Evolutionary conservation across 192 early-diverging fungal genomes (phyloP).

Genomic region (Dispira parvispora): DNA sequence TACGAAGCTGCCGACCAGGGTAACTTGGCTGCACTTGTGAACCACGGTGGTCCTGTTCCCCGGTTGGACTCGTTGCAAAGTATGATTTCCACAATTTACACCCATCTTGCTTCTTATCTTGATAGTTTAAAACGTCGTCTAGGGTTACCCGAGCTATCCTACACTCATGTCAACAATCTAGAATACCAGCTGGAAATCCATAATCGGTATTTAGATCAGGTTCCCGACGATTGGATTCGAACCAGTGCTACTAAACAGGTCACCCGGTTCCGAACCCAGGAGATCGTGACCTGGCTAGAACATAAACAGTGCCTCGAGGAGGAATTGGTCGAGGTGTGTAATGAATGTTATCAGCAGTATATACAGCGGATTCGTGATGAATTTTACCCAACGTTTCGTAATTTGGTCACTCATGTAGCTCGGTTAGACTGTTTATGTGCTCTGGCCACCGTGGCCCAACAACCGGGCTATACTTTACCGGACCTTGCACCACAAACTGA

Average conservation of each 20-base stretch:
- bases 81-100: too few relatives aligned
- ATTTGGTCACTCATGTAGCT: slow-evolving; percentile 34
- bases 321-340: background rate
- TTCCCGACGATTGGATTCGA: background rate
- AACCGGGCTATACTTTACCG: slow-evolving; percentile 42
- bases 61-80: too few relatives aligned
- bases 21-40: too few relatives aligned
- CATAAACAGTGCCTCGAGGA: background rate
- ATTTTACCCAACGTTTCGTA: slow-evolving; percentile 37
- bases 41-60: too few relatives aligned
- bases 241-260: background rate
- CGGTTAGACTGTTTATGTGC: slow-evolving; percentile 51
- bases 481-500: background rate
- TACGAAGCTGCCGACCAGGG: too few relatives aligned
- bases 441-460: slow-evolving; percentile 30
- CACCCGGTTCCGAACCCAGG: background rate
- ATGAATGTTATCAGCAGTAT: background rate
- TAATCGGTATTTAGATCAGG: background rate
- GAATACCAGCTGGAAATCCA: slow-evolving; percentile 3
- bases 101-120: too few relatives aligned
- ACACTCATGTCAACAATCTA: background rate
- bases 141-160: background rate
- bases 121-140: too few relatives aligned
- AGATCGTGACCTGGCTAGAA: background rate
- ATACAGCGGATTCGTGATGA: slow-evolving; percentile 7